Conservation (phyloP, 2,329 filamentous ascomycete genomes). For the Claviceps pazoutovae region DNA sequence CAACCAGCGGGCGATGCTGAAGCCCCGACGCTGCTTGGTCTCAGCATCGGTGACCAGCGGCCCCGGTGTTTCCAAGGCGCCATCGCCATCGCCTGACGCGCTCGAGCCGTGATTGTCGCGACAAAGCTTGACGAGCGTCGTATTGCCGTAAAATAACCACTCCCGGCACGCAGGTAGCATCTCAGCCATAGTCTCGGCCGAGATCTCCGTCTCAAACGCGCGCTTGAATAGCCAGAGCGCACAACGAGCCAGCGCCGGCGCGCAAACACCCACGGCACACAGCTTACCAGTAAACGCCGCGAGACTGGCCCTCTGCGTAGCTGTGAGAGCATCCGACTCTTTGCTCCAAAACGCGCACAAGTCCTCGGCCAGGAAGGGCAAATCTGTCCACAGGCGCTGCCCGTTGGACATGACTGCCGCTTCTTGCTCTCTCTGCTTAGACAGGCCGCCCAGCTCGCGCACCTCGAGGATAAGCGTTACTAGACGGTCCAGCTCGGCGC, state of each 20-base stretch:
- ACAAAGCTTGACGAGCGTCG: slow-evolving; percentile 1
- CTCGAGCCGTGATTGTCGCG: not conserved
- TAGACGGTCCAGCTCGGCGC: no score
- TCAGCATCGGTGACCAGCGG: not conserved
- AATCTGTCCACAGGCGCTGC: slow-evolving; percentile 5
- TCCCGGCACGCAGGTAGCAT: slow-evolving; percentile 4
- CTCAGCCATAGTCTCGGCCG: not conserved
- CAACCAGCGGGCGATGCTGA: slow-evolving; percentile 5
- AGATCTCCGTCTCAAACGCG: slow-evolving; percentile 2
- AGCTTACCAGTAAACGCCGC: slow-evolving; percentile 5
- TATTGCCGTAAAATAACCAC: slow-evolving; percentile 3
- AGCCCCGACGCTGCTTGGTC: not conserved
- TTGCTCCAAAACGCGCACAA: slow-evolving; percentile 1
- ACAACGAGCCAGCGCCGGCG: slow-evolving; percentile 1
- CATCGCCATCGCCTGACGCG: no score
- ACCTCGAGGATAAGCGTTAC: no score
- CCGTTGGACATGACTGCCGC: slow-evolving; percentile 4
- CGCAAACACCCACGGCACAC: slow-evolving; percentile 4
- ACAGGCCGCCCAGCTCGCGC: slow-evolving; percentile 27
- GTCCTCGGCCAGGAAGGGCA: slow-evolving; percentile 5
- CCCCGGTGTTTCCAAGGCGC: no score
- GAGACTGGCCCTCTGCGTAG: not conserved
- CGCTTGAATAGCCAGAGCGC: slow-evolving; percentile 5
- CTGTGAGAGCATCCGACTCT: not conserved
- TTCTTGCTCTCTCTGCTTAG: not conserved